Evolutionary conservation across 177 flowering plant genomes (phyloP).

Genomic region (Vitis hybrid): DNA sequence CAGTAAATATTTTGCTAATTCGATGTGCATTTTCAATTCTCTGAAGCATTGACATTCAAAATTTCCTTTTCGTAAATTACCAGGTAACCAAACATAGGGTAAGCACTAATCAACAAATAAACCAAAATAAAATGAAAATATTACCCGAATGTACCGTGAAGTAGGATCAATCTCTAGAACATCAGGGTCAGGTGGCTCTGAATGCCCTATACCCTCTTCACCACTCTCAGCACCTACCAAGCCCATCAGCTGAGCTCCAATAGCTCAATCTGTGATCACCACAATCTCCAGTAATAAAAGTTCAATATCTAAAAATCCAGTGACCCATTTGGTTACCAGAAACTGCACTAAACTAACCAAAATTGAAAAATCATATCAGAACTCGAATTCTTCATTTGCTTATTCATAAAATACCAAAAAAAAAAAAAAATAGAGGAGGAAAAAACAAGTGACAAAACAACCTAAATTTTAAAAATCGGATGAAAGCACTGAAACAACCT

Average conservation of each 20-base stretch:
- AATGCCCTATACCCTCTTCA: slow-evolving; percentile 25
- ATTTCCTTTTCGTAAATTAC: neutral
- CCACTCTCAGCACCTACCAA: slow-evolving; percentile 16
- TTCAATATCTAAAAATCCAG: too few species aligned
- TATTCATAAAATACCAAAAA: too few species aligned
- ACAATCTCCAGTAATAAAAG: neutral
- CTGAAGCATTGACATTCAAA: neutral
- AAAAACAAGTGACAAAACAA: too few species aligned
- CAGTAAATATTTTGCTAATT: neutral
- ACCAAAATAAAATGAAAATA: neutral
- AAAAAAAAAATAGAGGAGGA: too few species aligned
- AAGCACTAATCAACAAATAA: neutral
- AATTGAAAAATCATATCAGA: too few species aligned
- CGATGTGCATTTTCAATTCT: neutral
- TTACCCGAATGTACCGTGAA: slow-evolving; percentile 43
- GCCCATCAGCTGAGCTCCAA: slow-evolving; percentile 18
- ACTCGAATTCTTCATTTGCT: too few species aligned
- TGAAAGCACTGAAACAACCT: too few species aligned
- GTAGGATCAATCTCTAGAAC: slow-evolving; percentile 42
- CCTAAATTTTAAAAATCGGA: too few species aligned
- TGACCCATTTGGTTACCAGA: too few species aligned
- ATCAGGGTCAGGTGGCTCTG: slow-evolving; percentile 45
- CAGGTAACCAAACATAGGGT: neutral
- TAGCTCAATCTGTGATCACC: neutral
- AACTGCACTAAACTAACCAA: too few species aligned